Base-by-base conservation (phyloP, 2,329 filamentous ascomycete genomes). In the Helminthosporium solani region DNA sequence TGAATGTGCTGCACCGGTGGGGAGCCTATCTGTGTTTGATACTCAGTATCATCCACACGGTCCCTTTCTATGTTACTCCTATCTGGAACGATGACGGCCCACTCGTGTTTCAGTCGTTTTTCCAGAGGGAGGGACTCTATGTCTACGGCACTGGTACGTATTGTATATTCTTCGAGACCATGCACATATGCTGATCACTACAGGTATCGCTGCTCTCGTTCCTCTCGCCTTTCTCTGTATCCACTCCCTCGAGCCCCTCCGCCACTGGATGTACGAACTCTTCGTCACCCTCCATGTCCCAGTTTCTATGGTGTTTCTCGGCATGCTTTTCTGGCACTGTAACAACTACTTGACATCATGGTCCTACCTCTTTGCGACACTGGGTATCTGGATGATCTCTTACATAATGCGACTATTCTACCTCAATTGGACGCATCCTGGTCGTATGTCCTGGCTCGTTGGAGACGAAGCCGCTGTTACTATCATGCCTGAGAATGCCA, bases 1-100 rank as follows among this genome's bases (percentile, higher is more conserved):
- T 97, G 40, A 96, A 96, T 58, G 91, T 96, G 25, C 80, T 96
- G 49, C 92, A 97, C 71, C 84, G 92, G 58, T 97, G 91, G 91
- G 83, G 87, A 7, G 89, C 87, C 21, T 96, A 96, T 65, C 73
- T 96, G 9, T 94, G 87, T 62, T 76, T 96, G 1, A 85, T 95
- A 51, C 75, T 96, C 46, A 85, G 88, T 21, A 75, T 96, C 44
- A 78, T 96, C 15, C 92, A 97, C 64, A 88, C 85, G 16, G 76
- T 96, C 14, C 92, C 92, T 0, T 97, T 95, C 64, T 96, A 95
- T 60, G 71, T 96, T 45, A 90, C 90, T 46, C 90, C 91, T 3
- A 82, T 95, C 1, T 92, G 87, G 85, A 84, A 94, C 48, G 83
- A 90, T 48, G 84, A 82, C 21, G 88, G 88, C 31, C 80, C 88